Evolutionary conservation across 768 basidiomycete genomes (phyloP), one percentile per base, ranked within the genome.

Genomic region (Phylloporus sp.): DNA sequence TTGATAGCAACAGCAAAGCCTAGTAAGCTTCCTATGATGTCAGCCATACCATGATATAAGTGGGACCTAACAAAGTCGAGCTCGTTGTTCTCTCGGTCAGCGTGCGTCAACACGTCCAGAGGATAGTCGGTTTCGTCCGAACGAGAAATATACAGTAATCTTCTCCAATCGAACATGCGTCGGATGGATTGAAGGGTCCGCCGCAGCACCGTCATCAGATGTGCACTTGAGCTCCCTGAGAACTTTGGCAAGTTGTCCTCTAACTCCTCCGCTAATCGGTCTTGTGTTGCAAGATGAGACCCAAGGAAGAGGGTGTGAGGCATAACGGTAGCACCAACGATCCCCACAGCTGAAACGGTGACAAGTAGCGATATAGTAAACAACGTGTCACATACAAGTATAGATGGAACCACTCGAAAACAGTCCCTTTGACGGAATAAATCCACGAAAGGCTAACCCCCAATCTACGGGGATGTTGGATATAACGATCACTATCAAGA

Each of bases 221-320:
- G 50, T 13, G 20, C 24, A 45, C 47, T 36, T 16, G 44, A 49
- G 13, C 36, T n/a, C 8, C 49, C 52, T 2, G 50, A 53, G 31
- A 31, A 40, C 27, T 42, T 57, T 43, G 54, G 54, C 5, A 72
- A 57, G 24, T 55, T 44, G 6, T 18, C 43, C 9, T 68, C 47
- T n/a, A n/a, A n/a, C n/a, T n/a, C n/a, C n/a, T n/a, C n/a, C 31
- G 73, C 71, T 13, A 91, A 61, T 40, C 93, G 75, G 51, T 93
- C 85, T 64, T 93, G 88, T 0, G 90, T 92, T 3, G 91, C 86
- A 5, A 97, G 80, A 27, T 83, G 81, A 3, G 90, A 91, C 5
- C 93, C 94, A 15, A 97, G 76, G 74, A 89, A 93, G n/a, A 97
- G 75, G 53, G 86, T 86, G 67, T 95, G 93, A 0, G 93, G 93